These are phyloP conservation scores for Neurospora sp. DNA, from an alignment of 2,329 filamentous ascomycete genomes.

Conservation along the genomic window DNA sequence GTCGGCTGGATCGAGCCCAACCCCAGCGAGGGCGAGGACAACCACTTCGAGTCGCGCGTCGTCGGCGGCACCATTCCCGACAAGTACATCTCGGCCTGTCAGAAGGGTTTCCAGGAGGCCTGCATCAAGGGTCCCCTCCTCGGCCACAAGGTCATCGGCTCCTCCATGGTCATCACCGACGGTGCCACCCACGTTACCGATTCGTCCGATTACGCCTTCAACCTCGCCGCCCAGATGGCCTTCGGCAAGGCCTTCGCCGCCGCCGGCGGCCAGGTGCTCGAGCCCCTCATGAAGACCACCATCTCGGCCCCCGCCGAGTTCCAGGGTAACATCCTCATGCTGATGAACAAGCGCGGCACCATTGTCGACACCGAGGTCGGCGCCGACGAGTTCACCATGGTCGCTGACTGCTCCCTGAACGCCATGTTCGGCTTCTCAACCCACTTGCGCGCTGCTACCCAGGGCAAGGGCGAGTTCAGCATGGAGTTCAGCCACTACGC, in stretches of 20 bases:
- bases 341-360: slow-evolving; percentile 93
- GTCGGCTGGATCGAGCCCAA: slow-evolving; percentile 86
- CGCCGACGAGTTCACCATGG: slow-evolving; percentile 84
- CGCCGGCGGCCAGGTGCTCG: slow-evolving; percentile 73
- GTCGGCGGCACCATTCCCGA: slow-evolving; percentile 86
- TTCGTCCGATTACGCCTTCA: slow-evolving; percentile 95
- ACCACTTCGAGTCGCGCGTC: slow-evolving; percentile 80
- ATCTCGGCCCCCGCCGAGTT: slow-evolving; percentile 95
- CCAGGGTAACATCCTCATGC: slow-evolving; percentile 87
- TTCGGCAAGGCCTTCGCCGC: slow-evolving; percentile 89
- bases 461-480: slow-evolving; percentile 96
- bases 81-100: slow-evolving; percentile 89
- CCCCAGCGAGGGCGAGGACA: slow-evolving; percentile 54
- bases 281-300: slow-evolving; percentile 96
- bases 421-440: slow-evolving; percentile 97
- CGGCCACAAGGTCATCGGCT: slow-evolving; percentile 85
- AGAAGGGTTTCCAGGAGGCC: slow-evolving; percentile 81
- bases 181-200: slow-evolving; percentile 96
- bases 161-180: slow-evolving; percentile 87
- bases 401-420: slow-evolving; percentile 87
- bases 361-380: slow-evolving; percentile 95
- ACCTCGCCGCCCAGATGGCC: slow-evolving; percentile 85
- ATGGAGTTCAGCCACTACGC: slow-evolving; percentile 99
- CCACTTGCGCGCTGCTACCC: slow-evolving; percentile 82
- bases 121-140: slow-evolving; percentile 84